A percentile compares a stretch with the other conserved stretches of the same genome.
Evolutionary conservation across 2,329 filamentous ascomycete genomes (phyloP).

Genomic region (Tolypocladium guangdongense): DNA sequence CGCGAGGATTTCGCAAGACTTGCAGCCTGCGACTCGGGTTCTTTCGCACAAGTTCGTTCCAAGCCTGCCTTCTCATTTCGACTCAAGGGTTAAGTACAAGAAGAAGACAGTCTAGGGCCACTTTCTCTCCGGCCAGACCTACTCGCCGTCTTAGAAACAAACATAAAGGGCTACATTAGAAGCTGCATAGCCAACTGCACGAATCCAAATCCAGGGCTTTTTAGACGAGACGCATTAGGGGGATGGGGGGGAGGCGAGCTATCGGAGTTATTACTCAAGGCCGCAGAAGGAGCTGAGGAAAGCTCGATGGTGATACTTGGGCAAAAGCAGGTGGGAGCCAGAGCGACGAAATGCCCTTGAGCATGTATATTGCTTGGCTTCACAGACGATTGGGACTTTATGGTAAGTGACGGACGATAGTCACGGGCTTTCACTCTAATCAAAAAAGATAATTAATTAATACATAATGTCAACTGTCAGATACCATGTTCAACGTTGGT

Average conservation of each 20-base stretch:
- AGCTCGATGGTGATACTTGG: slow-evolving; percentile 21
- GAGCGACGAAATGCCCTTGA: not conserved
- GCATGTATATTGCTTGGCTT: not conserved
- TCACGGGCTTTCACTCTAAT: too few relatives aligned
- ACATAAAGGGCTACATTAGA: slow-evolving; percentile 41
- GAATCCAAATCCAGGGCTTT: slow-evolving; percentile 32
- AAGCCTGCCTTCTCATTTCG: slow-evolving; percentile 25
- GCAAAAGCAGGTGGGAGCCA: not conserved
- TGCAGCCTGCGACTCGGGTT: slow-evolving; percentile 27
- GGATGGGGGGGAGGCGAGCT: slow-evolving; percentile 10
- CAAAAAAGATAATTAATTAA: not conserved
- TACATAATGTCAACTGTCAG: not conserved
- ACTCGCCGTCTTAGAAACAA: slow-evolving; percentile 37
- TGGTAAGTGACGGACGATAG: slow-evolving; percentile 7
- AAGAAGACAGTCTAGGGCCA: slow-evolving; percentile 27
- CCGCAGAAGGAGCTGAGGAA: slow-evolving; percentile 24
- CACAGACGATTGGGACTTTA: slow-evolving; percentile 12
- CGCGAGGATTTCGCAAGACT: slow-evolving; percentile 22
- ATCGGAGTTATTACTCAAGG: slow-evolving; percentile 20
- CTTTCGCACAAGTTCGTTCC: slow-evolving; percentile 23
- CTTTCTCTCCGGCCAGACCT: slow-evolving; percentile 28
- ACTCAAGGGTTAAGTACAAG: slow-evolving; percentile 27
- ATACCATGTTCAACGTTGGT: not conserved
- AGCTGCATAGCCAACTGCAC: slow-evolving; percentile 8
- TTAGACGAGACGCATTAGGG: slow-evolving; percentile 8